phyloP scores from a whole-genome alignment of 2,329 filamentous ascomycete genomes.

The Alternaria arbusti region DNA sequence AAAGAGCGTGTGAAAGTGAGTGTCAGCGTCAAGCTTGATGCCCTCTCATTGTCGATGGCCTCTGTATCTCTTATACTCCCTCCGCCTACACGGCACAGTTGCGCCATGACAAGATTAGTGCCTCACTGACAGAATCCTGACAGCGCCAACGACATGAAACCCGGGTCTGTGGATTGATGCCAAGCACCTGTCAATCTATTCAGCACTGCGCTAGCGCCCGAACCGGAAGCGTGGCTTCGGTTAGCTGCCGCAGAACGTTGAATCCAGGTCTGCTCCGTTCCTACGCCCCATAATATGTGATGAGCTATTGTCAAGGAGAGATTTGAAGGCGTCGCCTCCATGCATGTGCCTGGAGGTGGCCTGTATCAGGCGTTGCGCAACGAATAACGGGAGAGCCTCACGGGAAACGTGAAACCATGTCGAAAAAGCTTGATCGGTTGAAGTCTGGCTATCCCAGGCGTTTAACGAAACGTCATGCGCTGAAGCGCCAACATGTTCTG shows the following conservation, averaged over 20 bases:
- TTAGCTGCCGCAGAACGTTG: conserved; percentile 31
- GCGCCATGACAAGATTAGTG: conserved; percentile 21
- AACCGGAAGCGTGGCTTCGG: conserved; percentile 16
- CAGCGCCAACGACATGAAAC: conserved; percentile 14
- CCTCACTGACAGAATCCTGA: conserved; percentile 14
- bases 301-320: conserved; percentile 21
- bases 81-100: conserved; percentile 21
- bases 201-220: conserved; percentile 25
- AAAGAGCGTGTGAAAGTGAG: conserved; percentile 41
- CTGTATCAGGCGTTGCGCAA: conserved; percentile 14
- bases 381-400: conserved; percentile 22
- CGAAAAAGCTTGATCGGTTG: conserved; percentile 15
- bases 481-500: conserved; percentile 7
- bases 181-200: conserved; percentile 38
- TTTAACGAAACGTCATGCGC: conserved; percentile 36
- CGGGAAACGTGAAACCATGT: conserved; percentile 28
- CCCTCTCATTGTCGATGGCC: conserved; percentile 11
- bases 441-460: conserved; percentile 22
- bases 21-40: conserved; percentile 44
- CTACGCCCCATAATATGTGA: conserved; percentile 29
- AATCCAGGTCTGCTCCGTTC: conserved; percentile 23
- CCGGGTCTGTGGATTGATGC: conserved; percentile 21
- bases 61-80: conserved; percentile 32
- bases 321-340: conserved; percentile 28
- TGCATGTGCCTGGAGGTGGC: conserved; percentile 22